These are phyloP conservation scores for Lactarius vividus DNA, from an alignment of 768 basidiomycete species.

Conservation along the genomic window DNA sequence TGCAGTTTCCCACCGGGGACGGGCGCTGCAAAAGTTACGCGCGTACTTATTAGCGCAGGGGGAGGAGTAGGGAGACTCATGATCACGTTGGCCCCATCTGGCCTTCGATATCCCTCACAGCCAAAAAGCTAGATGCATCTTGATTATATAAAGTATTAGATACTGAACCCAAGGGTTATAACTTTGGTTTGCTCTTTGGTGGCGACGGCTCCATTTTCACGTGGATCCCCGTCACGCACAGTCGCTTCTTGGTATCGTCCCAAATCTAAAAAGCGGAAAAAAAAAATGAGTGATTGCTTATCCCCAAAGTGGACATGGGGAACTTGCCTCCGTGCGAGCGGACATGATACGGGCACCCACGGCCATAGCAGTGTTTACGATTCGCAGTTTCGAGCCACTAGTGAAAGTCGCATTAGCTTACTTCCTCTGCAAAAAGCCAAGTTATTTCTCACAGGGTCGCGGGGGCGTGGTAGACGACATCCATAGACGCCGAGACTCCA, in stretches of 20 bases:
- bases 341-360: constrained; percentile 30
- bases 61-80: background rate
- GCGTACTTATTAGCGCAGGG: constrained; percentile 37
- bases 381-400: constrained; percentile 29
- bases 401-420: background rate
- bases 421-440: background rate
- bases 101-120: background rate
- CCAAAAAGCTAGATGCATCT: background rate
- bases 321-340: constrained; percentile 28
- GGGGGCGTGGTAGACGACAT: constrained; percentile 29
- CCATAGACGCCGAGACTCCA: constrained; percentile 28
- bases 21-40: constrained; percentile 58
- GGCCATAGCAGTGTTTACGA: constrained; percentile 30
- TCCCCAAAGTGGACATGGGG: too few relatives aligned
- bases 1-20: constrained; percentile 60
- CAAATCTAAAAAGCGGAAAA: constrained; percentile 26
- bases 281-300: background rate
- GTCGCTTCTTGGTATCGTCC: constrained; percentile 26
- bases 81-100: background rate
- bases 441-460: constrained; percentile 24
- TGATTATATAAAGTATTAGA: background rate
- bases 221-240: constrained; percentile 27
- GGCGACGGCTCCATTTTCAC: constrained; percentile 29
- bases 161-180: constrained; percentile 6
- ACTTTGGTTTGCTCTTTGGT: constrained; percentile 17